These are phyloP conservation scores for Kalanchoe fedtschenkoi DNA, from an alignment of 164 flowering plant species.

Conservation along the genomic window DNA sequence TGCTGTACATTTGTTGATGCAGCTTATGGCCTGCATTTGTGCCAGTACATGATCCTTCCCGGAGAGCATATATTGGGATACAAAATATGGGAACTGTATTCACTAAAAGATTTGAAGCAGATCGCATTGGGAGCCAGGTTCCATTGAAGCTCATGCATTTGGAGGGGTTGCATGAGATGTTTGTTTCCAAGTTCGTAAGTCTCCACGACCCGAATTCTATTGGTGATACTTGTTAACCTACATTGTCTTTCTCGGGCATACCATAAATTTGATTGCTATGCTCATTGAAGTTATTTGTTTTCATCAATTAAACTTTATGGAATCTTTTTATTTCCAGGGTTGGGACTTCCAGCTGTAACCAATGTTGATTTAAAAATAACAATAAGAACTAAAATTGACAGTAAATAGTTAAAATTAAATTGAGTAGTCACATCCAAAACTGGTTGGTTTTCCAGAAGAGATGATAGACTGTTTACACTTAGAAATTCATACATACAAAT, in stretches of 20 bases:
- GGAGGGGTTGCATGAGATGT: constrained; percentile 89
- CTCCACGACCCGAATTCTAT: background rate
- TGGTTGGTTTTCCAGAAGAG: background rate
- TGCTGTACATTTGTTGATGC: constrained; percentile 14
- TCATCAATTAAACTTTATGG: no score
- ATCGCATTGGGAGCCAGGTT: constrained; percentile 87
- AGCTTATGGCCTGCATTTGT: constrained; percentile 98
- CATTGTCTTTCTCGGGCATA: background rate
- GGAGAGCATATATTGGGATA: constrained; percentile 87
- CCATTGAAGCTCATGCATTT: constrained; percentile 92
- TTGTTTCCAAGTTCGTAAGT: constrained; percentile 92
- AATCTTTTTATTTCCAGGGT: no score
- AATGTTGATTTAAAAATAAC: no score
- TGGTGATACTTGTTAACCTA: background rate
- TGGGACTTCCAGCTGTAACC: no score
- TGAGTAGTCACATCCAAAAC: no score
- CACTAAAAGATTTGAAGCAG: constrained; percentile 94
- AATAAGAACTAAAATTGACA: background rate
- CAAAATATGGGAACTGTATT: constrained; percentile 91
- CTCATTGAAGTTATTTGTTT: no score
- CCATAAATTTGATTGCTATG: no score
- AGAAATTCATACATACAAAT: background rate
- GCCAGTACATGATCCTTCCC: constrained; percentile 91
- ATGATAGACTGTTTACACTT: background rate
- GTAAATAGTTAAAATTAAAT: background rate